phyloP scores from a whole-genome alignment of 2,329 filamentous ascomycete genomes.

The Alternaria sp. region DNA sequence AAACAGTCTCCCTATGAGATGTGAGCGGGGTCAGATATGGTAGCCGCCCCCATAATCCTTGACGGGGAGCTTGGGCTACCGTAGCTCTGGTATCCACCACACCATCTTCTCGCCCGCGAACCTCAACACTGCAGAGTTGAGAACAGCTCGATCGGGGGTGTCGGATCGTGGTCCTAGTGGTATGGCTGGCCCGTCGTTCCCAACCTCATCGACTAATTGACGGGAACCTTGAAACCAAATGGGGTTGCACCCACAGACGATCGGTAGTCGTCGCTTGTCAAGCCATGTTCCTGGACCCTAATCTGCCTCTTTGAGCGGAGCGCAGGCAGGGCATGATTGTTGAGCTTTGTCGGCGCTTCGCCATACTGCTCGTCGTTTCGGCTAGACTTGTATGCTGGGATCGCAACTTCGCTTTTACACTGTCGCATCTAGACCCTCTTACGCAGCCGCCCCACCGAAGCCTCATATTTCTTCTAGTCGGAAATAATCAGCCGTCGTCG shows the following conservation, averaged over 20 bases:
- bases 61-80: slow-evolving; percentile 28
- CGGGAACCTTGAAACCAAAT: background rate
- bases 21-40: slow-evolving; percentile 18
- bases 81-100: slow-evolving; percentile 19
- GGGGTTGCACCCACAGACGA: background rate
- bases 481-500: slow-evolving; percentile 8
- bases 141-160: slow-evolving; percentile 20
- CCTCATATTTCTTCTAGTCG: background rate
- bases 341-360: slow-evolving; percentile 25
- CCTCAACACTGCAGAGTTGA: slow-evolving; percentile 16
- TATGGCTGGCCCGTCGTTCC: background rate
- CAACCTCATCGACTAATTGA: background rate
- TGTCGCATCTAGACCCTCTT: slow-evolving; percentile 22
- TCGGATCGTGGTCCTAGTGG: slow-evolving; percentile 16
- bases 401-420: slow-evolving; percentile 7
- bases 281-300: slow-evolving; percentile 7
- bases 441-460: slow-evolving; percentile 13
- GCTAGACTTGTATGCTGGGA: slow-evolving; percentile 1
- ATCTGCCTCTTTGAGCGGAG: slow-evolving; percentile 6
- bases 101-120: slow-evolving; percentile 16
- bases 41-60: slow-evolving; percentile 26
- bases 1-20: slow-evolving; percentile 15
- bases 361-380: slow-evolving; percentile 29
- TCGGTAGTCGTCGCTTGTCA: slow-evolving; percentile 4
- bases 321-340: slow-evolving; percentile 17